These are phyloP conservation scores for Tuber brumale DNA, from an alignment of 495 filamentous ascomycete genomes.

Conservation along the genomic window DNA sequence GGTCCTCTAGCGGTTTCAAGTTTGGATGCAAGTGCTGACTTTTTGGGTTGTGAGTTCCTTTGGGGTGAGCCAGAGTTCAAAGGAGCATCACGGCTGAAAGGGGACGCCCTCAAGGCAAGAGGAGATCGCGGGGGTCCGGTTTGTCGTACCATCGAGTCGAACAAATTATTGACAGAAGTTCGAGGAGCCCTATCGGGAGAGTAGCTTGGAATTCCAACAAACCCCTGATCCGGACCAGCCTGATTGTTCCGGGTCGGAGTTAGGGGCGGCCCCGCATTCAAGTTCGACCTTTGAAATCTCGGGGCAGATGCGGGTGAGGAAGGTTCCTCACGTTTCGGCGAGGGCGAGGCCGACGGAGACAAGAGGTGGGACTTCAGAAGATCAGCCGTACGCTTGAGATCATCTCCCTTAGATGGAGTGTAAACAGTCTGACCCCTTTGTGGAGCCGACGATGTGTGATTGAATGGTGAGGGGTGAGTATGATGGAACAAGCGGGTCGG, in stretches of 20 bases:
- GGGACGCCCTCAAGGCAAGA: slow-evolving; percentile 10
- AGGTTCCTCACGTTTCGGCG: slow-evolving; percentile 10
- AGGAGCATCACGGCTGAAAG: slow-evolving; percentile 11
- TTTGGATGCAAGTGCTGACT: slow-evolving; percentile 34
- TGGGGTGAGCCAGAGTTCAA: slow-evolving; percentile 16
- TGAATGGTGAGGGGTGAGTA: background rate
- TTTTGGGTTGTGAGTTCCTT: slow-evolving; percentile 22
- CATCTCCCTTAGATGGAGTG: background rate
- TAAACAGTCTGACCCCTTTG: background rate
- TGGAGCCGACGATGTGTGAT: background rate
- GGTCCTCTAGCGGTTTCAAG: slow-evolving; percentile 29
- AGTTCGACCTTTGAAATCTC: slow-evolving; percentile 10
- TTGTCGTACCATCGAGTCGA: background rate
- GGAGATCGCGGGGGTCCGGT: background rate
- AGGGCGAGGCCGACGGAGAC: slow-evolving; percentile 21
- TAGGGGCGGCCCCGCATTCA: slow-evolving; percentile 25
- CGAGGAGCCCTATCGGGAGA: background rate
- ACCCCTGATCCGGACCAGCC: background rate
- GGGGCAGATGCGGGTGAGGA: slow-evolving; percentile 19
- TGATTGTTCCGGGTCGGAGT: slow-evolving; percentile 16
- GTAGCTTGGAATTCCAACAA: background rate
- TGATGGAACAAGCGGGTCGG: slow-evolving; percentile 4
- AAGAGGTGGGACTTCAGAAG: slow-evolving; percentile 30
- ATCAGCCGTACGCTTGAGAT: slow-evolving; percentile 22
- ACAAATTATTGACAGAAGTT: background rate